Evolutionary conservation across 2,329 filamentous ascomycete genomes (phyloP).

Genomic region (Paracorniculantispora psalliotae): DNA sequence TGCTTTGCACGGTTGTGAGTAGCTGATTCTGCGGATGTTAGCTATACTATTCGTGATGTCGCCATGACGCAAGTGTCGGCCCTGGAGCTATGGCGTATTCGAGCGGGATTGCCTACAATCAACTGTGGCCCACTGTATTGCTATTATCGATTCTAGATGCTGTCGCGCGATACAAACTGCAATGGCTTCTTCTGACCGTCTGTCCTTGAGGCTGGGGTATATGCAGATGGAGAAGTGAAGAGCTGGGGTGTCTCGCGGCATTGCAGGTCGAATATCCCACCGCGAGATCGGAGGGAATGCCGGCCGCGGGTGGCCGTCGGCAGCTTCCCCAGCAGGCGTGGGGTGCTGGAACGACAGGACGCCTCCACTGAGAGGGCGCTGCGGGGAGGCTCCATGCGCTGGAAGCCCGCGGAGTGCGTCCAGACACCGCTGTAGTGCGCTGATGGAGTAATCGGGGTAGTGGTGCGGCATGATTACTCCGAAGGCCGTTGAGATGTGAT

Average conservation of each 20-base stretch:
- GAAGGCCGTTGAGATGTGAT: neutral
- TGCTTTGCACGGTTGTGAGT: neutral
- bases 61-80: neutral
- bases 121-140: neutral
- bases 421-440: too few species aligned
- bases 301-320: constrained; percentile 8
- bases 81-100: neutral
- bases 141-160: neutral
- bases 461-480: neutral
- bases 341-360: neutral
- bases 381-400: neutral
- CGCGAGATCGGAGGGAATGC: constrained; percentile 14
- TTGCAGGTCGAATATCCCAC: neutral
- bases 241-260: neutral
- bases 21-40: neutral
- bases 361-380: neutral
- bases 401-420: constrained; percentile 9
- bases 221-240: constrained; percentile 1
- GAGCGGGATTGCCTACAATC: neutral
- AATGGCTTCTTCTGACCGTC: neutral
- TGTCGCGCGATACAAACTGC: neutral
- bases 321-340: neutral
- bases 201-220: neutral
- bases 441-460: constrained; percentile 8
- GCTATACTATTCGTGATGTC: constrained; percentile 9